These are phyloP conservation scores for Lasiodiplodia gonubiensis DNA, from an alignment of 2,329 filamentous ascomycete species.

Conservation along the genomic window DNA sequence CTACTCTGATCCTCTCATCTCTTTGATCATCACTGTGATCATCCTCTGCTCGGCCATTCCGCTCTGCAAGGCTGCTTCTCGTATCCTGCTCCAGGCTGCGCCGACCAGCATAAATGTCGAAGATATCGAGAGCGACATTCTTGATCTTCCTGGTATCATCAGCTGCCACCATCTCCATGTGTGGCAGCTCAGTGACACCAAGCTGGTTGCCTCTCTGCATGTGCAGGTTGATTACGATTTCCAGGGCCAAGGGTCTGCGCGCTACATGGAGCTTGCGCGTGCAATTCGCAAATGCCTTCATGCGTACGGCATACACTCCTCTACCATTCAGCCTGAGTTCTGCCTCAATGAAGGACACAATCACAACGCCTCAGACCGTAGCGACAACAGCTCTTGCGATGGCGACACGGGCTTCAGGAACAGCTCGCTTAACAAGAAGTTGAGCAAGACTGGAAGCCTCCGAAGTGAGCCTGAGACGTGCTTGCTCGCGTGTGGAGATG, in stretches of 20 bases:
- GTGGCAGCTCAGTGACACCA: slow-evolving; percentile 96
- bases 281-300: slow-evolving; percentile 88
- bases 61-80: slow-evolving; percentile 77
- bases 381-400: slow-evolving; percentile 27
- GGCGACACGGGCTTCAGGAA: slow-evolving; percentile 30
- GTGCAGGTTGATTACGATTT: slow-evolving; percentile 91
- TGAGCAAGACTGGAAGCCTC: slow-evolving; percentile 44
- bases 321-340: slow-evolving; percentile 95
- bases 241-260: slow-evolving; percentile 74
- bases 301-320: slow-evolving; percentile 93
- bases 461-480: slow-evolving; percentile 45
- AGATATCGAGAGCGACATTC: slow-evolving; percentile 91
- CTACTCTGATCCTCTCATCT: slow-evolving; percentile 91
- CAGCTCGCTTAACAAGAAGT: slow-evolving; percentile 6
- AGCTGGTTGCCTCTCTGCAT: slow-evolving; percentile 90
- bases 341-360: slow-evolving; percentile 53
- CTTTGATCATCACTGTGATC: slow-evolving; percentile 86
- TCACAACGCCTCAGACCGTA: slow-evolving; percentile 44
- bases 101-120: slow-evolving; percentile 86
- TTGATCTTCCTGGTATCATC: slow-evolving; percentile 80
- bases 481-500: slow-evolving; percentile 52
- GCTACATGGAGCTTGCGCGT: slow-evolving; percentile 89
- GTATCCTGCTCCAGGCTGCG: slow-evolving; percentile 92
- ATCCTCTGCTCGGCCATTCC: slow-evolving; percentile 76
- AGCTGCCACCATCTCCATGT: slow-evolving; percentile 96